Evolutionary conservation across 495 filamentous ascomycete genomes (phyloP).

Genomic region (Hyaloscypha bicolor): DNA sequence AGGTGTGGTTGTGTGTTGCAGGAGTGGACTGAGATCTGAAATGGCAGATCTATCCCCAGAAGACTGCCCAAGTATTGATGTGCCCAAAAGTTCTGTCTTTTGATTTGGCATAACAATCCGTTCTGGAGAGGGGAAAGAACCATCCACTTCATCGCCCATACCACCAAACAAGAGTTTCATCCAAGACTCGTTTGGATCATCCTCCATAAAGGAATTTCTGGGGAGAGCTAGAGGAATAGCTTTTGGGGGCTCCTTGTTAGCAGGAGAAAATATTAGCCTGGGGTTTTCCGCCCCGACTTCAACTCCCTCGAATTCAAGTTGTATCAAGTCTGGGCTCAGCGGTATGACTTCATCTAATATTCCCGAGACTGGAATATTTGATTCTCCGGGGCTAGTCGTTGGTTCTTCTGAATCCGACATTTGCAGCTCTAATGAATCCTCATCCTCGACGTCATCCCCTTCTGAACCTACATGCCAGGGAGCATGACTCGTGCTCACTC

Average conservation of each 20-base stretch:
- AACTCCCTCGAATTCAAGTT: background rate
- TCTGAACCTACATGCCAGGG: background rate
- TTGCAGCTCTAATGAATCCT: background rate
- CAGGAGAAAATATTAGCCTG: too few species aligned
- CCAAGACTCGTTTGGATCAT: conserved; percentile 28
- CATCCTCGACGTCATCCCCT: background rate
- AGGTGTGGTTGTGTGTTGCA: background rate
- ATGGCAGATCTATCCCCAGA: background rate
- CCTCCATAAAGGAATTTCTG: background rate
- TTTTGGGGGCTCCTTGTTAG: background rate
- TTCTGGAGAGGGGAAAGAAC: background rate
- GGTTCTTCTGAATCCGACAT: background rate
- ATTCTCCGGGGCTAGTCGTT: background rate
- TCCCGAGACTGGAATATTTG: background rate
- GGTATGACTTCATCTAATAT: background rate
- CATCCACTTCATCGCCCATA: conserved; percentile 13
- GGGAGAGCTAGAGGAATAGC: background rate
- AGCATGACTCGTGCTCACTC: conserved; percentile 2
- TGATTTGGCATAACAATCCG: background rate
- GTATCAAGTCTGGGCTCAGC: background rate
- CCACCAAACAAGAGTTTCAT: conserved; percentile 31
- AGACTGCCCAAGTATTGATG: background rate
- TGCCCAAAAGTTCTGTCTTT: background rate
- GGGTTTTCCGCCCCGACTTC: too few species aligned
- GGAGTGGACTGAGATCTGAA: background rate